Percentiles rank a stretch among this genome's conserved stretches.
phyloP scores from a whole-genome alignment of 768 basidiomycete species.

The Pulveroboletus sp. region DNA sequence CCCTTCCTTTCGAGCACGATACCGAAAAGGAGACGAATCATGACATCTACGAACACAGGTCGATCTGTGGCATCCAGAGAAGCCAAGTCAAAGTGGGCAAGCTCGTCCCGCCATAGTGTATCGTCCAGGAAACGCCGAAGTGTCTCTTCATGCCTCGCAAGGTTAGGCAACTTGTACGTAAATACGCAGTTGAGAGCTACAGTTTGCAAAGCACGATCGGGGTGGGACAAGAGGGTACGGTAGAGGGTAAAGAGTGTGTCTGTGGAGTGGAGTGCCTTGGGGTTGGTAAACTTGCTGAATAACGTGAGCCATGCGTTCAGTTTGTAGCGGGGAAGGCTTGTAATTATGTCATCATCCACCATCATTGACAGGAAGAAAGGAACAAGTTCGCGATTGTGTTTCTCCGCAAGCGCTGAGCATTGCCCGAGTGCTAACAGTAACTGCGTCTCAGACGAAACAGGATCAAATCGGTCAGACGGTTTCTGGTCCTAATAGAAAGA shows the following conservation, averaged over 20 bases:
- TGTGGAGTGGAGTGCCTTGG: conserved; percentile 77
- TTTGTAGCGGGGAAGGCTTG: conserved; percentile 52
- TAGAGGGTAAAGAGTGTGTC: conserved; percentile 64
- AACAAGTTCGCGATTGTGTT: conserved; percentile 83
- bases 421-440: conserved; percentile 68
- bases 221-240: conserved; percentile 72
- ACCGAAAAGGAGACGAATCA: conserved; percentile 80
- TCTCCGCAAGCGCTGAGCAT: conserved; percentile 70
- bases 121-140: conserved; percentile 75
- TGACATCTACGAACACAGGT: conserved; percentile 57
- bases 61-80: conserved; percentile 55
- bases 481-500: conserved; percentile 33
- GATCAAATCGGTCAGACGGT: conserved; percentile 60
- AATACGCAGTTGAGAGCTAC: conserved; percentile 74
- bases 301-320: conserved; percentile 76
- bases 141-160: conserved; percentile 54
- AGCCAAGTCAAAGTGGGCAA: conserved; percentile 66
- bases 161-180: conserved; percentile 68
- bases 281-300: conserved; percentile 87
- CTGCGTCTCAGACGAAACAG: conserved; percentile 73
- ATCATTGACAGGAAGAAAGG: conserved; percentile 67
- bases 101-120: conserved; percentile 83
- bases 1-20: conserved; percentile 80
- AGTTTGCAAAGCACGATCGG: conserved; percentile 73
- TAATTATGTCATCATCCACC: conserved; percentile 22